Evolutionary conservation across 1,284 basidiomycete genomes (phyloP).

Genomic region (Leccinum fuscescens): DNA sequence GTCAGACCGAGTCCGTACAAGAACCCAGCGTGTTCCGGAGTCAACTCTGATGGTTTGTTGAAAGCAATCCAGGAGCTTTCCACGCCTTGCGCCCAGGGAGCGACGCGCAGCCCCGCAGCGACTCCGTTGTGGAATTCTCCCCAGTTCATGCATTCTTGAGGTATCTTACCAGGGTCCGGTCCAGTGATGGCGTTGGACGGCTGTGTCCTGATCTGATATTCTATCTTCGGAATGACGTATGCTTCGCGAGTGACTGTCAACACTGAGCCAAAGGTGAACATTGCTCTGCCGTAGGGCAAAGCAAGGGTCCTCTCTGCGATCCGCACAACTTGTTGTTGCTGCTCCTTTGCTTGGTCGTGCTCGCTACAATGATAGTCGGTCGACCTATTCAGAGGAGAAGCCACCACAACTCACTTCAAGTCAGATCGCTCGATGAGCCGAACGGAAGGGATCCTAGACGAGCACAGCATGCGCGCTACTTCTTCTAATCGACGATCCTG

Average conservation of each 20-base stretch:
- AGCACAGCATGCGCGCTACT: slow-evolving; percentile 84
- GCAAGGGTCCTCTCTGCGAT: slow-evolving; percentile 85
- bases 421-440: slow-evolving; percentile 70
- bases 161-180: slow-evolving; percentile 66
- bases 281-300: slow-evolving; percentile 81
- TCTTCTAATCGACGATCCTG: slow-evolving; percentile 85
- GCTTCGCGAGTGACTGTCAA: slow-evolving; percentile 70
- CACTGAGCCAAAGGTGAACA: slow-evolving; percentile 83
- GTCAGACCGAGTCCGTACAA: slow-evolving; percentile 90
- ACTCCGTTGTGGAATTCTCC: slow-evolving; percentile 98
- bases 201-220: slow-evolving; percentile 73
- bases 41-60: slow-evolving; percentile 84
- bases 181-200: slow-evolving; percentile 63
- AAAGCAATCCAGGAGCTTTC: slow-evolving; percentile 94
- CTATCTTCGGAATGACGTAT: slow-evolving; percentile 78
- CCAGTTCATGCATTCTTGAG: slow-evolving; percentile 78
- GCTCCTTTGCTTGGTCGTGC: slow-evolving; percentile 76
- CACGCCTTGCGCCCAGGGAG: slow-evolving; percentile 71
- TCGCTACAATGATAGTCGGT: slow-evolving; percentile 48
- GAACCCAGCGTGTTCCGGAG: slow-evolving; percentile 92
- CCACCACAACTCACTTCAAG: slow-evolving; percentile 51
- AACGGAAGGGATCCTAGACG: slow-evolving; percentile 65
- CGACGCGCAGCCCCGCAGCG: slow-evolving; percentile 83
- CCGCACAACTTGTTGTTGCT: slow-evolving; percentile 75
- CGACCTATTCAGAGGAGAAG: background rate